Base-by-base conservation (phyloP, 192 early-diverging fungal species). In the Podila verticillata region DNA sequence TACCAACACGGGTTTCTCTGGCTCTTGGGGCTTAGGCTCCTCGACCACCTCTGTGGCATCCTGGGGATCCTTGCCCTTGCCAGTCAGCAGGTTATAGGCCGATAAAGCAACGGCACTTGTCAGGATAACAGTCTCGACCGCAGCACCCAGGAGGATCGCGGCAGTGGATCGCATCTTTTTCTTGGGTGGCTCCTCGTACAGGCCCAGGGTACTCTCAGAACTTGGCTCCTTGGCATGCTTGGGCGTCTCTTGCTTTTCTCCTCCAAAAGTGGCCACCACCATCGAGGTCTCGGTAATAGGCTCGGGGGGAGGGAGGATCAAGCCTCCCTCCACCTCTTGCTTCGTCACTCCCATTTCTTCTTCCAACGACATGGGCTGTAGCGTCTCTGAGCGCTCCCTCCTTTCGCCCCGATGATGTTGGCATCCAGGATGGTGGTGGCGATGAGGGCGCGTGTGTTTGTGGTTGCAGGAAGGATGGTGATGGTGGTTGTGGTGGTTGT, bases 21-120 rank as follows among this genome's bases (percentile, higher is more conserved):
- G 24, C 10, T 30, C 34, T 64, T 39, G 15, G 63, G 15, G 5
- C 30, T 32, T 36, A 5, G 29, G 0, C 28, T 24, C 48, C 47
- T 57, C 26, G 48, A 44, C 39, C 2, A 13, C 39, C 24, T 61
- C 59, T 2, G 63, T 30, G 28, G n/a, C n/a, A 28, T 61, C 28
- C 35, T 48, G 28, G 24, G 51, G 58, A 15, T 63, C 63, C 15
- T 48, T 61, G 9, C 81, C 81, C 35, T 70, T 72, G 36, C 81
- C 81, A 9, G 73, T 82, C 29, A 74, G 65, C 8, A 82, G 39
- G 30, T 82, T 68, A 47, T 82, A 82, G 35, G 81, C 81, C 24
- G 81, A 75, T 17, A 82, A 44, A 5, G 81, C 81, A 26, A 82
- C 81, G 19, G 81, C 81, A 61, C 81, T 68, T n/a, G 81, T 82